These are phyloP conservation scores for Colletotrichum tofieldiae DNA, from an alignment of 2,329 filamentous ascomycete genomes.

Conservation along the genomic window DNA sequence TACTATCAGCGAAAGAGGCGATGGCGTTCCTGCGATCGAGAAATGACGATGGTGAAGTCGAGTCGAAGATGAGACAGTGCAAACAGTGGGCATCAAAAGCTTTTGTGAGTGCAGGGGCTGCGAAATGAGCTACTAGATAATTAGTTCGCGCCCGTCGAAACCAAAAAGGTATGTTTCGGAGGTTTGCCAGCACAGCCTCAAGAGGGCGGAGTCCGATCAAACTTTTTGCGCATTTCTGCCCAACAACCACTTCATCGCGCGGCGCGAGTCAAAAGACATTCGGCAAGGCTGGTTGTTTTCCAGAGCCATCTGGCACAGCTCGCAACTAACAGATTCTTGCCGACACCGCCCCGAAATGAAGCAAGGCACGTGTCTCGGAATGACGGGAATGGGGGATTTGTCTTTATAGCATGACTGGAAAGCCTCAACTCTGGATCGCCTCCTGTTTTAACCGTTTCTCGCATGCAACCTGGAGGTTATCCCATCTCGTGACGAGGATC, in stretches of 20 bases:
- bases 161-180: background rate
- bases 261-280: background rate
- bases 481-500: constrained; percentile 6
- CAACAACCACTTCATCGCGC: background rate
- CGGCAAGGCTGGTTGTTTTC: background rate
- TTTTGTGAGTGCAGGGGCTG: background rate
- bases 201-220: background rate
- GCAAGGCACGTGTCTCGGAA: background rate
- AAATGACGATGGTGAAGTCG: background rate
- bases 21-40: background rate
- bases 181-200: background rate
- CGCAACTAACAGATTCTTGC: no score
- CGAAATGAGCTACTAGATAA: background rate
- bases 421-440: no score
- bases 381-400: background rate
- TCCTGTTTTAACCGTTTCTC: constrained; percentile 15
- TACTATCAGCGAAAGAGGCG: background rate
- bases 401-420: background rate
- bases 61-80: background rate
- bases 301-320: background rate
- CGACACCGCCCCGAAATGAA: background rate
- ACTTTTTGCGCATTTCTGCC: background rate
- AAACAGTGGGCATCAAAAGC: background rate
- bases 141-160: background rate
- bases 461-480: constrained; percentile 27